A percentile compares a stretch with the other conserved stretches of the same genome.
Conservation (phyloP, 73 alveolate species). For the Urostyla sp. region DNA sequence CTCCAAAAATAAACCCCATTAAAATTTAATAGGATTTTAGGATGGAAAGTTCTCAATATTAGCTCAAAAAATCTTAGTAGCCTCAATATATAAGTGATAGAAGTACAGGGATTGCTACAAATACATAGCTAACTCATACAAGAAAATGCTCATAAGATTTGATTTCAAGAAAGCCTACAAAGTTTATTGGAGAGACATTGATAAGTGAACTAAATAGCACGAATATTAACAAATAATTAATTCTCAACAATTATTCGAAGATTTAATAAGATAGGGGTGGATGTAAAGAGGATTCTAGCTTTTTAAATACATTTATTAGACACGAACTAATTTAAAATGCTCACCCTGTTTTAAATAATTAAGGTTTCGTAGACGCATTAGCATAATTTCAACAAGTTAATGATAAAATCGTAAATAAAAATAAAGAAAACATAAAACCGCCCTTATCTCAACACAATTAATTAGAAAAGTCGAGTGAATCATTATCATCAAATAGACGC, state of each 20-base stretch:
- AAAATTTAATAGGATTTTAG: slow-evolving; percentile 18
- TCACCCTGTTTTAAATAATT: background rate
- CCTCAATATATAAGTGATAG: slow-evolving; percentile 5
- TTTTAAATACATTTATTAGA: slow-evolving; percentile 6
- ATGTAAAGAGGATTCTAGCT: slow-evolving; percentile 38
- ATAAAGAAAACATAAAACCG: slow-evolving; percentile 2
- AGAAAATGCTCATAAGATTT: slow-evolving; percentile 26
- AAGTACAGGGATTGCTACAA: slow-evolving; percentile 36
- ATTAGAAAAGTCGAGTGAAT: background rate
- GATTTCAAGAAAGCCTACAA: background rate
- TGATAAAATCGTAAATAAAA: background rate
- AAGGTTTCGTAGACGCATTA: slow-evolving; percentile 2
- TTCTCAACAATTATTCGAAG: background rate
- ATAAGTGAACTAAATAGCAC: slow-evolving; percentile 13
- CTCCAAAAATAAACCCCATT: background rate
- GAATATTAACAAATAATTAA: background rate
- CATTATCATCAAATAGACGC: background rate
- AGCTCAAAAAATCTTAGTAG: background rate
- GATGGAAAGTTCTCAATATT: background rate
- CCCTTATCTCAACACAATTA: background rate
- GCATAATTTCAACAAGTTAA: slow-evolving; percentile 5
- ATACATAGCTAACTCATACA: slow-evolving; percentile 24
- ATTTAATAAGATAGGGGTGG: background rate
- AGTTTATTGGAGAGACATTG: background rate
- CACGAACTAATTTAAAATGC: background rate